Conservation (phyloP, 345 rosid species). For the Citrus unshiu region DNA sequence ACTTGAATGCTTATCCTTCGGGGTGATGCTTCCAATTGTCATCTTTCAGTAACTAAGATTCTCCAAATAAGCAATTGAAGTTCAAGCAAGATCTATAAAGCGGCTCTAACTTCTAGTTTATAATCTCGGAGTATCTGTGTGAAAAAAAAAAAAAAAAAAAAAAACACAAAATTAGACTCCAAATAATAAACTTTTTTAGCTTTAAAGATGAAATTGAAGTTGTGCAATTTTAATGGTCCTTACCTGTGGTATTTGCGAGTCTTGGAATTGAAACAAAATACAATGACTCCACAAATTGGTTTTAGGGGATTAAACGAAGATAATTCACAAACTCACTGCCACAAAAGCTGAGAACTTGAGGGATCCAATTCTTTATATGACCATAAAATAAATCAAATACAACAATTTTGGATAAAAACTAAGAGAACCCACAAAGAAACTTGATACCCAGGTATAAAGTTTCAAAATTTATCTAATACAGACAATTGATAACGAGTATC, state of each 20-base stretch:
- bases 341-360: background rate
- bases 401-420: background rate
- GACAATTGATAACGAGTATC: background rate
- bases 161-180: background rate
- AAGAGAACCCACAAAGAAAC: background rate
- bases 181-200: background rate
- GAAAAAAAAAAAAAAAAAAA: background rate
- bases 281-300: background rate
- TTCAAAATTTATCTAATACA: background rate
- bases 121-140: background rate
- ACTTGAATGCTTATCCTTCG: conserved; percentile 49
- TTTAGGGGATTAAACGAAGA: background rate
- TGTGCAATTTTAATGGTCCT: background rate
- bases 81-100: conserved; percentile 5
- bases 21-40: conserved; percentile 42
- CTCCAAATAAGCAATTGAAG: conserved; percentile 7
- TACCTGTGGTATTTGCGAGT: conserved; percentile 2
- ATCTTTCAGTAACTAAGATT: conserved; percentile 31
- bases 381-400: background rate
- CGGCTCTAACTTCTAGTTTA: background rate
- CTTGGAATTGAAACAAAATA: background rate
- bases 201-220: background rate
- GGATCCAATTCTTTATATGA: background rate
- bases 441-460: background rate
- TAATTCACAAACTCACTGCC: background rate